phyloP scores from a whole-genome alignment of 108 stramenopile species.

The Pseudonitzschia multistriata region DNA sequence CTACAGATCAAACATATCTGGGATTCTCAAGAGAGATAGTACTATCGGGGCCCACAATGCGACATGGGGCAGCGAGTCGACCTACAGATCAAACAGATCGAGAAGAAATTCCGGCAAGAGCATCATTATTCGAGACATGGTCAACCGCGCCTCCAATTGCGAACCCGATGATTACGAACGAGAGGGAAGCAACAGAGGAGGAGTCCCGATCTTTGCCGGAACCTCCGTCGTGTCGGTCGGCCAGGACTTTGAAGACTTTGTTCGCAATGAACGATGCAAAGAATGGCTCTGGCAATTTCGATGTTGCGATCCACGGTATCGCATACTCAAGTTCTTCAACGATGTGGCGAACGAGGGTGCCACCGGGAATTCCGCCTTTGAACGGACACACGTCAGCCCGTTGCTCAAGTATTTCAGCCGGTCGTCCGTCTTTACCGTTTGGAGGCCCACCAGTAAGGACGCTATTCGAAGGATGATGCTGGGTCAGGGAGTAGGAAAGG shows the following conservation, averaged over 20 bases:
- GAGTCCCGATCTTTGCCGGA: too few relatives aligned
- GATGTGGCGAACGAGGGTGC: constrained; percentile 55
- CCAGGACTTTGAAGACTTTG: not conserved
- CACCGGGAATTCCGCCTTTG: constrained; percentile 16
- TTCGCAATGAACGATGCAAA: not conserved
- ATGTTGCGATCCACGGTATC: constrained; percentile 57
- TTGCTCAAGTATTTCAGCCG: constrained; percentile 14
- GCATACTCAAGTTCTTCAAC: constrained; percentile 58
- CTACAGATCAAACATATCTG: too few relatives aligned
- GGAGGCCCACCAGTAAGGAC: constrained; percentile 65
- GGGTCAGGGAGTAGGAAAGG: constrained; percentile 66
- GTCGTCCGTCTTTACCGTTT: constrained; percentile 63
- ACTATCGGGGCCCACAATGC: too few relatives aligned
- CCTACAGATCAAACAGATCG: too few relatives aligned
- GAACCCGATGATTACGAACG: too few relatives aligned
- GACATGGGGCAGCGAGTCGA: too few relatives aligned
- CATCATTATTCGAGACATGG: too few relatives aligned
- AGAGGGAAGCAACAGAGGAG: too few relatives aligned
- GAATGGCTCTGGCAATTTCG: constrained; percentile 47
- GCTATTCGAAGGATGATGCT: constrained; percentile 75
- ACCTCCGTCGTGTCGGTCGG: not conserved
- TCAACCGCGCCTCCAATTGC: too few relatives aligned
- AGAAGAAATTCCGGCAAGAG: too few relatives aligned
- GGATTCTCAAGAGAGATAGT: too few relatives aligned
- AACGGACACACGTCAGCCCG: constrained; percentile 12